Percentiles rank a stretch among this genome's conserved stretches.
These are phyloP conservation scores for Bassia scoparia DNA, from an alignment of 148 eudicot genomes.

Conservation along the genomic window DNA sequence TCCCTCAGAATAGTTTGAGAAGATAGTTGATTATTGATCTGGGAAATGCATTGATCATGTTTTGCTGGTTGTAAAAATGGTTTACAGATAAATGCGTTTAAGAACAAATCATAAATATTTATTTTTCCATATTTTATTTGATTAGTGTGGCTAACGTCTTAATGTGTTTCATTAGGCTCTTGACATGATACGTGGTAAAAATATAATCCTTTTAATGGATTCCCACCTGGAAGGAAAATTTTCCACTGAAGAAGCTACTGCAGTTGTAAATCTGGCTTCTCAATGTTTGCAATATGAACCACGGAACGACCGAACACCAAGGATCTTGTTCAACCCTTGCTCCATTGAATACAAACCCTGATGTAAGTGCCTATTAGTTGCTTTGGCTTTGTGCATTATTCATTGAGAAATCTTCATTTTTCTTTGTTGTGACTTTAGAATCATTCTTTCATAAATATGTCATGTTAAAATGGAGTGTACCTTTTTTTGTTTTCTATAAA, in stretches of 20 bases:
- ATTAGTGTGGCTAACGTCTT: background rate
- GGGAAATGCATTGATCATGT: background rate
- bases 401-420: background rate
- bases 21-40: background rate
- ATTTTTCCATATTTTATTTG: background rate
- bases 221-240: constrained; percentile 47
- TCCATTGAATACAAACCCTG: constrained; percentile 45
- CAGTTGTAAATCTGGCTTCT: constrained; percentile 53
- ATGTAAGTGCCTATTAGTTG: constrained; percentile 31
- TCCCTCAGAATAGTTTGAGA: background rate
- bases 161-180: constrained; percentile 41
- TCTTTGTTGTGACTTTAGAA: background rate
- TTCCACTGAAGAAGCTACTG: constrained; percentile 44
- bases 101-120: background rate
- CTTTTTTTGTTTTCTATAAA: background rate
- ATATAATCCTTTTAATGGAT: constrained; percentile 46
- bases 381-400: background rate
- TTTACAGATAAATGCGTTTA: no score
- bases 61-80: background rate
- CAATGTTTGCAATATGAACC: constrained; percentile 69
- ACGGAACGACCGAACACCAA: constrained; percentile 50
- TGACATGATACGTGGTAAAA: constrained; percentile 67
- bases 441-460: background rate
- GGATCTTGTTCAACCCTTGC: constrained; percentile 54
- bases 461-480: background rate